phyloP scores from a whole-genome alignment of 2,329 filamentous ascomycete genomes.

The Ophiostoma tasmaniense region DNA sequence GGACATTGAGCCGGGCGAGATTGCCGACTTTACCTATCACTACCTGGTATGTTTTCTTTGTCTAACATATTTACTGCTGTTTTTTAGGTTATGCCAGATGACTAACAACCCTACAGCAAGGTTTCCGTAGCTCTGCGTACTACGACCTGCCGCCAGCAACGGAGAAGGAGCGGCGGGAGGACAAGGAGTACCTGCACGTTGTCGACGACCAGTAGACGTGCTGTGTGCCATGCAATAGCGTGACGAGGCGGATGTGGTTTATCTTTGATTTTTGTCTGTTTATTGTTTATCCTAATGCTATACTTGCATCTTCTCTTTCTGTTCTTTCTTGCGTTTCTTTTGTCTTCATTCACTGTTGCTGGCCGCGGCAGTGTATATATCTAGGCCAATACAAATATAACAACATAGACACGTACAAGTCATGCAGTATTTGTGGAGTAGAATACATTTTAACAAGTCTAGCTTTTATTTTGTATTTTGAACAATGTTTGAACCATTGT shows the following conservation, averaged over 20 bases:
- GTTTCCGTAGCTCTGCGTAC: slow-evolving; percentile 77
- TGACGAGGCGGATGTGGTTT: neutral
- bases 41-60: slow-evolving; percentile 64
- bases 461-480: neutral
- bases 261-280: neutral
- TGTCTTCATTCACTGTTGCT: slow-evolving; percentile 7
- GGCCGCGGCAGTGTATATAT: slow-evolving; percentile 14
- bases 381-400: slow-evolving; percentile 2
- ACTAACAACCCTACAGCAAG: slow-evolving; percentile 54
- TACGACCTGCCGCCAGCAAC: slow-evolving; percentile 93
- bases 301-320: neutral
- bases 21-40: slow-evolving; percentile 81
- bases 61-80: neutral
- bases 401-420: neutral
- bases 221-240: neutral
- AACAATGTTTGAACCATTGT: neutral
- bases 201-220: slow-evolving; percentile 65
- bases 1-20: slow-evolving; percentile 78
- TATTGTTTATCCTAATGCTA: neutral
- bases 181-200: slow-evolving; percentile 95
- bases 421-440: neutral
- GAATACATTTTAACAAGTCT: too few relatives aligned
- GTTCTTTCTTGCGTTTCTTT: neutral
- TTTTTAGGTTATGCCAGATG: neutral
- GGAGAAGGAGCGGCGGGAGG: slow-evolving; percentile 86